These are phyloP conservation scores for Orbilia oligospora DNA, from an alignment of 2,329 filamentous ascomycete species.

Conservation along the genomic window DNA sequence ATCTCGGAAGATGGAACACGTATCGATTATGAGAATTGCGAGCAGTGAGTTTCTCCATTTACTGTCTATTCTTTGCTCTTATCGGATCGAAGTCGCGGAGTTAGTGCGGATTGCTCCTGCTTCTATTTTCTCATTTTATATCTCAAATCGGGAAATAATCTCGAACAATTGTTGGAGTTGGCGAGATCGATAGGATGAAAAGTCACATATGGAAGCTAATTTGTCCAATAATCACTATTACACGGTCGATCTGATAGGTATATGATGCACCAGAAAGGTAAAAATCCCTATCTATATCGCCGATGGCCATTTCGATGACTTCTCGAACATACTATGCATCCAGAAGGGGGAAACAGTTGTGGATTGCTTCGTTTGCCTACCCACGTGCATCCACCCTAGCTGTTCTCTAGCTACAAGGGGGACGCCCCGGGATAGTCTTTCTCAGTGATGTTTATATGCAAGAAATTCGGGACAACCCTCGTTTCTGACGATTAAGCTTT, in stretches of 20 bases:
- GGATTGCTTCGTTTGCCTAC: slow-evolving; percentile 1
- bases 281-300: slow-evolving; percentile 34
- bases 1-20: slow-evolving; percentile 65
- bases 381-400: slow-evolving; percentile 30
- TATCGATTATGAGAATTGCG: slow-evolving; percentile 70
- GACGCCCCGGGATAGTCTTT: background rate
- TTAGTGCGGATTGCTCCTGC: slow-evolving; percentile 24
- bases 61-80: slow-evolving; percentile 16
- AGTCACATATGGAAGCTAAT: slow-evolving; percentile 23
- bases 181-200: slow-evolving; percentile 14
- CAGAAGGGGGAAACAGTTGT: background rate
- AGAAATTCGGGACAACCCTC: slow-evolving; percentile 32
- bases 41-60: slow-evolving; percentile 68
- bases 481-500: slow-evolving; percentile 41
- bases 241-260: slow-evolving; percentile 35
- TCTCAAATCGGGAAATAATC: slow-evolving; percentile 55
- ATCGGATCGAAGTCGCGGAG: slow-evolving; percentile 16
- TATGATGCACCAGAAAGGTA: slow-evolving; percentile 61
- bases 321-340: background rate
- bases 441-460: slow-evolving; percentile 36
- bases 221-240: background rate
- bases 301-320: slow-evolving; percentile 36
- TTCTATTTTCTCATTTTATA: slow-evolving; percentile 54
- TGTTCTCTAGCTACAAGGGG: background rate
- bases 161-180: slow-evolving; percentile 32